Percentiles rank a stretch among this genome's conserved stretches.
These are phyloP conservation scores for Eucalyptus cladocalyx DNA, from an alignment of 345 rosid genomes.

Conservation along the genomic window DNA sequence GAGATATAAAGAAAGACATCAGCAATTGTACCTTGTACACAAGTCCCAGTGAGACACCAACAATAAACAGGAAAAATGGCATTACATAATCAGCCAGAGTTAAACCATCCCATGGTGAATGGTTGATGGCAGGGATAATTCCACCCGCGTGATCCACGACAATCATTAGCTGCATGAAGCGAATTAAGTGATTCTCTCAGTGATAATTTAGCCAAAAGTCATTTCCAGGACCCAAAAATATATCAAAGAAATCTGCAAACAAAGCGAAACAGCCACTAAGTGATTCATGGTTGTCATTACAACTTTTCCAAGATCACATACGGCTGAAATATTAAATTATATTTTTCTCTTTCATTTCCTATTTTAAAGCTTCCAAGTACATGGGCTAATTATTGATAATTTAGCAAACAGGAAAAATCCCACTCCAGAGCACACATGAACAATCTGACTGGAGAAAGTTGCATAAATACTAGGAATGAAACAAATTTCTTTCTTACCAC, in stretches of 20 bases:
- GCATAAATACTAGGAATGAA: not conserved
- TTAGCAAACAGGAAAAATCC: not conserved
- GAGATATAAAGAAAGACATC: not conserved
- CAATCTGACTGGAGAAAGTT: not conserved
- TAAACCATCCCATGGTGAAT: constrained; percentile 89
- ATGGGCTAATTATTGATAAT: not conserved
- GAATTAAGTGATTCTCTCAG: no score
- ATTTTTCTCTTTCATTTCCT: not conserved
- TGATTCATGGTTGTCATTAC: not conserved
- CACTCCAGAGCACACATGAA: not conserved
- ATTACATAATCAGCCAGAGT: constrained; percentile 87
- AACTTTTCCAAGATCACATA: not conserved
- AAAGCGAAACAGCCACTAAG: not conserved
- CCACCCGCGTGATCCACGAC: constrained; percentile 83
- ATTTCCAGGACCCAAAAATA: not conserved
- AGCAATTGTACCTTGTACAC: constrained; percentile 51
- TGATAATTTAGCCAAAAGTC: not conserved
- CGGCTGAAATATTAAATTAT: not conserved
- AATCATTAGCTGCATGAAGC: constrained; percentile 69
- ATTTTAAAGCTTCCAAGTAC: not conserved
- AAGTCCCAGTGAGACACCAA: constrained; percentile 72
- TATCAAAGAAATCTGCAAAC: not conserved
- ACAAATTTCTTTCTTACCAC: not conserved
- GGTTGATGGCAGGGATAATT: constrained; percentile 64
- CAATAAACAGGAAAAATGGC: constrained; percentile 91